These are phyloP conservation scores for Globisporangium splendens DNA, from an alignment of 352 stramenopile species.

Conservation along the genomic window DNA sequence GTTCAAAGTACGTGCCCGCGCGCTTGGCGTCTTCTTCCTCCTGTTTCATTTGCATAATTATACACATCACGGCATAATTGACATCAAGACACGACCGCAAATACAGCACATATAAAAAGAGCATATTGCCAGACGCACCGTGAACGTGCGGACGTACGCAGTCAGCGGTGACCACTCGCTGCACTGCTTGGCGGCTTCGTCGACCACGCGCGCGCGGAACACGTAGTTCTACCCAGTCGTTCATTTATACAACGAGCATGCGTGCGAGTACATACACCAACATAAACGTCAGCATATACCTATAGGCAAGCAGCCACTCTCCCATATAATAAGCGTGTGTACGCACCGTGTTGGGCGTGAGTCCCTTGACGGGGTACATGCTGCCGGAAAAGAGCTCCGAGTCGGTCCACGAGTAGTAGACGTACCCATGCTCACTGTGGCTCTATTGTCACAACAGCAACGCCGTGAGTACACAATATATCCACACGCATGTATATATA, in stretches of 20 bases:
- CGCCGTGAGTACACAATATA: not conserved
- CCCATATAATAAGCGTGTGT: not conserved
- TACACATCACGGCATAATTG: too few species aligned
- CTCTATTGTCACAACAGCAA: conserved; percentile 23
- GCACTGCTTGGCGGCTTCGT: conserved; percentile 56
- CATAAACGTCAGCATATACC: not conserved
- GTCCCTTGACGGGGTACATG: conserved; percentile 69
- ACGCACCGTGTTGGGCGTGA: conserved; percentile 65
- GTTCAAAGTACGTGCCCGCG: conserved; percentile 80
- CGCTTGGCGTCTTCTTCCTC: conserved; percentile 87
- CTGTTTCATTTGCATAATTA: not conserved
- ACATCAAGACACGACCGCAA: not conserved
- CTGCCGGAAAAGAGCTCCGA: conserved; percentile 52
- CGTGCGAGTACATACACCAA: not conserved
- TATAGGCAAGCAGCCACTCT: not conserved
- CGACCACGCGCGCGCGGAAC: conserved; percentile 67
- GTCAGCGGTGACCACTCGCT: conserved; percentile 76
- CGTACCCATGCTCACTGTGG: conserved; percentile 80
- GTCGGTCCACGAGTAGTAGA: conserved; percentile 86
- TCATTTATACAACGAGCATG: not conserved
- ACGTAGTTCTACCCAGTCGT: conserved; percentile 61
- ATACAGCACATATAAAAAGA: not conserved
- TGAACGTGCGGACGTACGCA: conserved; percentile 78
- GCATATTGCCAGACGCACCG: conserved; percentile 12
- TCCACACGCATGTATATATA: not conserved